Conservation (phyloP, 495 filamentous ascomycete species). For the Glonium stellatum region DNA sequence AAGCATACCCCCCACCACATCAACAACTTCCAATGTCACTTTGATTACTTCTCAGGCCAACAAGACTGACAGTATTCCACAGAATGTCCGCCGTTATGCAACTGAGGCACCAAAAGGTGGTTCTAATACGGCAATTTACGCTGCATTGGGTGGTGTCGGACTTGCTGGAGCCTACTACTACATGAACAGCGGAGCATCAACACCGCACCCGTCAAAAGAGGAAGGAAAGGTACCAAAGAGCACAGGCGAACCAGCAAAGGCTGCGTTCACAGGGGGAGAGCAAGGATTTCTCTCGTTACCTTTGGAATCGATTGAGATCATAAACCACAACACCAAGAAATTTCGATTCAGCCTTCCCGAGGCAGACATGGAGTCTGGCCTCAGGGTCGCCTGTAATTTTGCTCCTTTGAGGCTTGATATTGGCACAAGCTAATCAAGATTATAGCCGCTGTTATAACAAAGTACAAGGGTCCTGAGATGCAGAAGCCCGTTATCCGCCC, state of each 20-base stretch:
- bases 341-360: conserved; percentile 80
- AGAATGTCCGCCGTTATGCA: conserved; percentile 40
- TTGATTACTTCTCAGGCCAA: conserved; percentile 2
- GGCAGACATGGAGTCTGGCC: conserved; percentile 71
- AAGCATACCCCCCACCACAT: conserved; percentile 5
- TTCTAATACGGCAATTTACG: conserved; percentile 26
- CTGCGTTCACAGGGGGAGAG: conserved; percentile 73
- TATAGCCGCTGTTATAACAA: conserved; percentile 71
- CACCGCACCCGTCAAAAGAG: conserved; percentile 19
- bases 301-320: conserved; percentile 64
- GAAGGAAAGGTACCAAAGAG: conserved; percentile 21
- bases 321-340: conserved; percentile 88
- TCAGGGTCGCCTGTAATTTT: conserved; percentile 64
- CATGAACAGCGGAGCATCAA: conserved; percentile 11
- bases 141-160: conserved; percentile 14
- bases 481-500: conserved; percentile 82
- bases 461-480: conserved; percentile 68
- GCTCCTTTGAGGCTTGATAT: neutral
- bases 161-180: conserved; percentile 31
- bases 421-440: conserved; percentile 5
- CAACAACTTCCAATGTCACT: conserved; percentile 11
- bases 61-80: conserved; percentile 2
- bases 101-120: conserved; percentile 31
- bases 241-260: conserved; percentile 34
- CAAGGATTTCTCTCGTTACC: conserved; percentile 77